Conservation (phyloP, 2,329 filamentous ascomycete genomes). For the Trichoderma harzianum region DNA sequence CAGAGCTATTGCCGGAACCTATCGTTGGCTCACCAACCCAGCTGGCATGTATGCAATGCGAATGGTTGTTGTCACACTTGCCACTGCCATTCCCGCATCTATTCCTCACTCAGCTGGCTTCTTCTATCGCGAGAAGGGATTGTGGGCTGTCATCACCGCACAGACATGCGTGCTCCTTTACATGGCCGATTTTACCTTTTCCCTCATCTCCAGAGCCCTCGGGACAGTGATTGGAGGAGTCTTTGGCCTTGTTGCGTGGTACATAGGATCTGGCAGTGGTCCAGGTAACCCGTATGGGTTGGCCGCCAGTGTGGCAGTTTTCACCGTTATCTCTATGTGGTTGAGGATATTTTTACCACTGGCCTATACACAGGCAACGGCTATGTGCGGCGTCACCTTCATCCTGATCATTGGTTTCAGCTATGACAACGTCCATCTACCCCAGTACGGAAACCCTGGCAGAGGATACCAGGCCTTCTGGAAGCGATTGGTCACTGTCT, state of each 20-base stretch:
- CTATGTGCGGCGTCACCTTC: constrained; percentile 38
- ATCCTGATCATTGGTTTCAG: constrained; percentile 46
- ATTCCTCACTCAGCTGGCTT: constrained; percentile 45
- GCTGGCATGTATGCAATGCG: constrained; percentile 46
- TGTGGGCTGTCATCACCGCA: constrained; percentile 51
- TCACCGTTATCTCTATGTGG: constrained; percentile 36
- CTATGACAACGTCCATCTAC: constrained; percentile 42
- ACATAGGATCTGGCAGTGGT: constrained; percentile 47
- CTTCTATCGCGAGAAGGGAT: constrained; percentile 49
- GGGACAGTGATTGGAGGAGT: constrained; percentile 48
- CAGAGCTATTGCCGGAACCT: constrained; percentile 29
- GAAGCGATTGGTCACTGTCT: constrained; percentile 42
- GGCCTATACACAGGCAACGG: constrained; percentile 28
- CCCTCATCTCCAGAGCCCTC: constrained; percentile 38
- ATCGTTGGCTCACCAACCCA: constrained; percentile 41
- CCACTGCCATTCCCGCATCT: constrained; percentile 39
- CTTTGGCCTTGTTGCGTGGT: constrained; percentile 47
- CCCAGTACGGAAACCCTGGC: constrained; percentile 44
- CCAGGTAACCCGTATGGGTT: constrained; percentile 49
- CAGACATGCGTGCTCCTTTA: constrained; percentile 48
- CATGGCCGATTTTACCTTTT: constrained; percentile 49
- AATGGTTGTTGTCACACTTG: constrained; percentile 46
- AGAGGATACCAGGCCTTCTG: constrained; percentile 48
- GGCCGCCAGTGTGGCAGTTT: constrained; percentile 42
- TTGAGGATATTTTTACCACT: constrained; percentile 34